A percentile compares a stretch with the other conserved stretches of the same genome.
These are phyloP conservation scores for Aschersonia sp. DNA, from an alignment of 2,329 filamentous ascomycete genomes.

Conservation along the genomic window DNA sequence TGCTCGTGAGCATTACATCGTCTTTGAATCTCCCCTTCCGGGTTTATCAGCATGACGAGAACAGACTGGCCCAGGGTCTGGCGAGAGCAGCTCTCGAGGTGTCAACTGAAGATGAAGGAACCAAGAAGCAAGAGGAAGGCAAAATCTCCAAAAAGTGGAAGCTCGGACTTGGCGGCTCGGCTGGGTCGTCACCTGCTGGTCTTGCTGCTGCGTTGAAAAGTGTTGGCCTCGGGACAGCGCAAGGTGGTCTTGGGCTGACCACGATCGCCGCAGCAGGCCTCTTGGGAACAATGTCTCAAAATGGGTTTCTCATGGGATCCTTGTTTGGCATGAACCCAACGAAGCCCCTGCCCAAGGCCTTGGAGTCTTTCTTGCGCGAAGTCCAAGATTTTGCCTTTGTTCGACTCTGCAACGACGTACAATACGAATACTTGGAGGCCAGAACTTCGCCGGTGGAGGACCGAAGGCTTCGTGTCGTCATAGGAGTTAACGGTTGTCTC, in stretches of 20 bases:
- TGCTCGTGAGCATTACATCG: constrained; percentile 56
- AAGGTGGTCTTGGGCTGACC: constrained; percentile 63
- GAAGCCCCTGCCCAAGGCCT: constrained; percentile 69
- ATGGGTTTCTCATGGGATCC: constrained; percentile 64
- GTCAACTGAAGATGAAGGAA: constrained; percentile 13
- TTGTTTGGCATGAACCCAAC: constrained; percentile 87
- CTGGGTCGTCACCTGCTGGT: constrained; percentile 36
- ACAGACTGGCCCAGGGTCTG: constrained; percentile 59
- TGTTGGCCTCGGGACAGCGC: constrained; percentile 65
- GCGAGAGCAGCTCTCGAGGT: constrained; percentile 53
- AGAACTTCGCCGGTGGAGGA: constrained; percentile 38
- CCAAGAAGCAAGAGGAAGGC: constrained; percentile 39
- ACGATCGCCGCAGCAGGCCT: constrained; percentile 63
- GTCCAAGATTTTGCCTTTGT: constrained; percentile 83
- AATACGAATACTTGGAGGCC: constrained; percentile 28
- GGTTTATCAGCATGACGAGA: constrained; percentile 56
- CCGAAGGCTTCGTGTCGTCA: constrained; percentile 63
- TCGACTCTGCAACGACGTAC: constrained; percentile 43
- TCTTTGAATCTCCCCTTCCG: constrained; percentile 55
- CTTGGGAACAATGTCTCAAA: constrained; percentile 67
- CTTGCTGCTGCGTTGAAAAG: constrained; percentile 65
- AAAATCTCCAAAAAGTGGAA: constrained; percentile 58
- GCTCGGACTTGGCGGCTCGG: constrained; percentile 34
- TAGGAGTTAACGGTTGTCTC: constrained; percentile 74
- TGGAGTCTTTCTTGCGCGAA: constrained; percentile 76